Percentiles rank a stretch among this genome's conserved stretches.
Conservation (phyloP, 257 asterid genomes). For the Lavandula angustifolia region DNA sequence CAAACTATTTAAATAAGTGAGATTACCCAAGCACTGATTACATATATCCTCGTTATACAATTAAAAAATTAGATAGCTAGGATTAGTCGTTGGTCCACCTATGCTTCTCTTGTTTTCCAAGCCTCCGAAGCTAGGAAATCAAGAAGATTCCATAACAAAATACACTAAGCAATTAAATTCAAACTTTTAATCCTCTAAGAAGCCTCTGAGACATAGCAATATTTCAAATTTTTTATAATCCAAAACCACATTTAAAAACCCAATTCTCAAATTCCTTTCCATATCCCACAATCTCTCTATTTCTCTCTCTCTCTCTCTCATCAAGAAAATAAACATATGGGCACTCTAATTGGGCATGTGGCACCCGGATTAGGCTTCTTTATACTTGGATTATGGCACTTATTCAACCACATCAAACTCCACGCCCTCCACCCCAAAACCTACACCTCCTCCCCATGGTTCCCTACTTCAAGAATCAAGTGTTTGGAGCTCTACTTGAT, state of each 20-base stretch:
- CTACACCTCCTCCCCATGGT: constrained; percentile 75
- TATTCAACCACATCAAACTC: constrained; percentile 67
- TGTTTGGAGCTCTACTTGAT: constrained; percentile 75
- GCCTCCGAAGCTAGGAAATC: constrained; percentile 13
- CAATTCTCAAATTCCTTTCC: constrained; percentile 6
- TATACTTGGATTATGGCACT: constrained; percentile 77
- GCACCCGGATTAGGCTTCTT: constrained; percentile 87
- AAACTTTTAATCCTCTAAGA: constrained; percentile 33
- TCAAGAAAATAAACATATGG: constrained; percentile 45
- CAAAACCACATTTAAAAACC: constrained; percentile 33
- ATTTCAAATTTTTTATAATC: not conserved
- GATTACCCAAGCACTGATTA: constrained; percentile 25
- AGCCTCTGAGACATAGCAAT: constrained; percentile 35
- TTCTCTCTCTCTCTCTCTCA: not conserved
- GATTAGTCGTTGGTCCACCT: constrained; percentile 39
- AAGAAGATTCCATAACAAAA: not conserved
- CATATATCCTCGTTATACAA: constrained; percentile 27
- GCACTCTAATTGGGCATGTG: constrained; percentile 76
- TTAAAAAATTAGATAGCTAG: constrained; percentile 2
- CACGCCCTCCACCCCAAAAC: constrained; percentile 60
- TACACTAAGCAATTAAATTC: constrained; percentile 21
- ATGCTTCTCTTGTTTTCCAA: constrained; percentile 39
- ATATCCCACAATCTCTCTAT: not conserved
- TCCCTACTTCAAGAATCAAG: constrained; percentile 62
- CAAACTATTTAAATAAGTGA: no score